Evolutionary conservation across 192 early-diverging fungal species (phyloP).

Genomic region (Coemansia aciculifera): DNA sequence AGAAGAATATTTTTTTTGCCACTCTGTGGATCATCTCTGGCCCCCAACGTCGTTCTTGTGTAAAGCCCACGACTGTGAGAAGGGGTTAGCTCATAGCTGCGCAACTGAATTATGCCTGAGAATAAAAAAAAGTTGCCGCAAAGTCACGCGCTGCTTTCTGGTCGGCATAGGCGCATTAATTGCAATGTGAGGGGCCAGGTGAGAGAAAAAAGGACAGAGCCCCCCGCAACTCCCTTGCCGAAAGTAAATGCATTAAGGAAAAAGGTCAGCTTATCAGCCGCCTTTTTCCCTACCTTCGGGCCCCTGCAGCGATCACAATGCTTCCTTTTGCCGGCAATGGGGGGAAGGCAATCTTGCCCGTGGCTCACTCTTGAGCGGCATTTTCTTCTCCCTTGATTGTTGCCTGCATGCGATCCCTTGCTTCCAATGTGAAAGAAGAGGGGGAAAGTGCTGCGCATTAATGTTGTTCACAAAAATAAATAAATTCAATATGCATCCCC

Average conservation of each 20-base stretch:
- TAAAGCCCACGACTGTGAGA: not conserved
- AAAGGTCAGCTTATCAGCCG: not conserved
- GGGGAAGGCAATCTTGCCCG: not conserved
- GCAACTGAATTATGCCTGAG: not conserved
- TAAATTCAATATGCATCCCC: not conserved
- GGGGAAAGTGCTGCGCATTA: not conserved
- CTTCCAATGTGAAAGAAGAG: not conserved
- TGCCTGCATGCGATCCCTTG: conserved; percentile 4
- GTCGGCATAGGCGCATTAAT: conserved; percentile 1
- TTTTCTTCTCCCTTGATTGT: not conserved
- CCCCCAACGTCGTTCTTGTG: not conserved
- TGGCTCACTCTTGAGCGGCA: not conserved
- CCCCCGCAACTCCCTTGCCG: not conserved
- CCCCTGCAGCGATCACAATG: conserved; percentile 8
- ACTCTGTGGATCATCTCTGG: not conserved
- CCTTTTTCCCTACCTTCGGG: not conserved
- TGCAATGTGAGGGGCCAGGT: not conserved
- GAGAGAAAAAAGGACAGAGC: too few species aligned
- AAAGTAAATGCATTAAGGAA: not conserved
- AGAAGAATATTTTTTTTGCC: not conserved
- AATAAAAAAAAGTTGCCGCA: not conserved
- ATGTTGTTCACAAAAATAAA: not conserved
- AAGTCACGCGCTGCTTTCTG: not conserved
- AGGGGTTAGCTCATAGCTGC: not conserved
- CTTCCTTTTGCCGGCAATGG: not conserved